phyloP scores from a whole-genome alignment of 2,329 filamentous ascomycete genomes.

The Monosporascus ibericus region DNA sequence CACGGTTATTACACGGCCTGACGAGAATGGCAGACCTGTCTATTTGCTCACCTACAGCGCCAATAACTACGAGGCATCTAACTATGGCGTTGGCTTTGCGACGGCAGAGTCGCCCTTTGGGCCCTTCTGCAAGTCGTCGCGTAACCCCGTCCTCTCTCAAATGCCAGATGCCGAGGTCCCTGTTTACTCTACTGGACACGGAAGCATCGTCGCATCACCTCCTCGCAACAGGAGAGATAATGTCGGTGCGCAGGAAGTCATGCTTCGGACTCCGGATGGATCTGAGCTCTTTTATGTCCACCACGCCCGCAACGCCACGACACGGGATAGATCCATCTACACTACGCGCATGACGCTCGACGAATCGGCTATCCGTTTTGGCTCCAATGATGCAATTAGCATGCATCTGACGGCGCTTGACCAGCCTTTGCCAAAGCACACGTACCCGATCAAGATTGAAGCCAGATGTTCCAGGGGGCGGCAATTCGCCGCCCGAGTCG shows the following conservation, averaged over 20 bases:
- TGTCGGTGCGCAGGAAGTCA: slow-evolving; percentile 27
- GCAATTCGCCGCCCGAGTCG: slow-evolving; percentile 13
- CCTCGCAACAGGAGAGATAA: slow-evolving; percentile 9
- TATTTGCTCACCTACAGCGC: slow-evolving; percentile 27
- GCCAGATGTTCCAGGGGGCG: slow-evolving; percentile 4
- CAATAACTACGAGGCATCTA: slow-evolving; percentile 13
- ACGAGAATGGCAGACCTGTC: slow-evolving; percentile 13
- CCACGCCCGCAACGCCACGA: slow-evolving; percentile 26
- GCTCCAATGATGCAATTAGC: slow-evolving; percentile 21
- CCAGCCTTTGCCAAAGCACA: slow-evolving; percentile 24
- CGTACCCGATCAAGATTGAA: slow-evolving; percentile 23
- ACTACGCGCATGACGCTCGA: slow-evolving; percentile 26
- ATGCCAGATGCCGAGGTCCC: slow-evolving; percentile 20
- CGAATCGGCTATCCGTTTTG: slow-evolving; percentile 14
- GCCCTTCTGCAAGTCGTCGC: slow-evolving; percentile 25
- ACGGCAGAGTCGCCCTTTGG: slow-evolving; percentile 26
- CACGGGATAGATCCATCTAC: slow-evolving; percentile 22
- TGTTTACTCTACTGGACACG: slow-evolving; percentile 29
- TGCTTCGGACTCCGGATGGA: slow-evolving; percentile 18
- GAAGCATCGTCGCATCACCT: slow-evolving; percentile 29
- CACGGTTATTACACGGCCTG: slow-evolving; percentile 21
- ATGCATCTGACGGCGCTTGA: slow-evolving; percentile 25
- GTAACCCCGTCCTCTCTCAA: slow-evolving; percentile 27
- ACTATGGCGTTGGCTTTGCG: slow-evolving; percentile 30
- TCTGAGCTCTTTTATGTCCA: slow-evolving; percentile 30